phyloP scores from a whole-genome alignment of 768 basidiomycete species.

The Filobasidium wieringae region DNA sequence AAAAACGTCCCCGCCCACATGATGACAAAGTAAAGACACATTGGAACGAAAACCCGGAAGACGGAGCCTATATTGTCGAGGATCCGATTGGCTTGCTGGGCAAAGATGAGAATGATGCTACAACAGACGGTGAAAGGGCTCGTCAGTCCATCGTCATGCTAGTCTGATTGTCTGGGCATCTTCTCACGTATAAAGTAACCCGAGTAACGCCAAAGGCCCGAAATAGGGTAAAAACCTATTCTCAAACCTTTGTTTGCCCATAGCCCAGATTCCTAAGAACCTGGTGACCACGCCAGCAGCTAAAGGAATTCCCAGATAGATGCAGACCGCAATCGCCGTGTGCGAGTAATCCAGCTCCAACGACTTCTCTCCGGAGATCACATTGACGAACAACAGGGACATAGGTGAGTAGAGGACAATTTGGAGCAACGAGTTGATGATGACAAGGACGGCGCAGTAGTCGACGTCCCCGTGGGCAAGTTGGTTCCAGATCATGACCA shows the following conservation, averaged over 20 bases:
- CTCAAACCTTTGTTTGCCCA: conserved; percentile 46
- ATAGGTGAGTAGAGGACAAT: conserved; percentile 65
- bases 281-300: conserved; percentile 61
- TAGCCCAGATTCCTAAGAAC: conserved; percentile 44
- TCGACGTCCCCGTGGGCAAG: conserved; percentile 58
- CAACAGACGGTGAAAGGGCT: no score
- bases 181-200: conserved; percentile 57
- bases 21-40: conserved; percentile 60
- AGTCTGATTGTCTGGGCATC: background rate
- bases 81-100: conserved; percentile 49
- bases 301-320: conserved; percentile 71
- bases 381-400: conserved; percentile 60
- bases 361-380: conserved; percentile 45
- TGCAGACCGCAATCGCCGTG: conserved; percentile 31
- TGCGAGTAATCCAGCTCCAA: conserved; percentile 50
- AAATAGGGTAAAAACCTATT: conserved; percentile 57
- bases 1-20: conserved; percentile 61
- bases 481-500: conserved; percentile 64
- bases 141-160: no score
- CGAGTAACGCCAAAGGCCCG: conserved; percentile 57
- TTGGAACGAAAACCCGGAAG: conserved; percentile 68
- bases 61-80: conserved; percentile 61
- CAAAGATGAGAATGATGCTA: conserved; percentile 37
- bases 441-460: conserved; percentile 68
- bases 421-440: conserved; percentile 67